Base-by-base conservation (phyloP, 176 grass and related monocot genomes). In the maize (Zea mays) region DNA sequence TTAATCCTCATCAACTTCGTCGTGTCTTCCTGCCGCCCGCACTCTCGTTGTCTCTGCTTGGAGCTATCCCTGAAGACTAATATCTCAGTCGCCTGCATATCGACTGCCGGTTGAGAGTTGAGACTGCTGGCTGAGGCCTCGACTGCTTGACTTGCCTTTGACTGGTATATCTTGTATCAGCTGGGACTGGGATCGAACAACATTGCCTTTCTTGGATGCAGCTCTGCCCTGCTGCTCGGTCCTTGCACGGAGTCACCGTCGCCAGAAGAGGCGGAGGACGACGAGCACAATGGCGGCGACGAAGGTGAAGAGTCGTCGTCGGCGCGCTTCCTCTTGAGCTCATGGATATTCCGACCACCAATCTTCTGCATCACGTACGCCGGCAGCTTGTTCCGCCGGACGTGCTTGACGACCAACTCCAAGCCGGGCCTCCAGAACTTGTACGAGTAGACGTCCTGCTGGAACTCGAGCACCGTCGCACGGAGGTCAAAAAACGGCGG, bases 401-500 rank as follows among this genome's bases (percentile, higher is more conserved):
- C 70, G 86, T 91, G 86, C 72, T 76, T 83, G 19, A 97, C 81
- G 59, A 59, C 84, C 62, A 97, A 13, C 41, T 86, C 86, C 88
- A 97, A 87, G 5, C 90, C 84, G 7, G 86, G 75, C 56, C 92
- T 89, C 90, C 88, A 97, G 70, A 87, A 91, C 49, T 80, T 46
- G 75, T 93, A 97, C 70, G 45, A 85, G 78, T 89, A 85, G 19
- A 97, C 79, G 67, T 86, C 77, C 65, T 77, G 66, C 71, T 49
- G 81, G 75, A 97, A 97, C 71, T 81, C 94, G 2, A 90, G 84
- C 43, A 80, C 74, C 39, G 94, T 97, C 15, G 67, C 79, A 2
- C 91, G 88, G 44, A 97, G 90, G 72, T 97, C 94, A 74, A 97
- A 97, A 48, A 83, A 83, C 51, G 73, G 88, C 9, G 63, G 66